A percentile compares a stretch with the other conserved stretches of the same genome.
Evolutionary conservation across 139 green algal species (phyloP).

Genomic region (Zygnema circumcarinatum): DNA sequence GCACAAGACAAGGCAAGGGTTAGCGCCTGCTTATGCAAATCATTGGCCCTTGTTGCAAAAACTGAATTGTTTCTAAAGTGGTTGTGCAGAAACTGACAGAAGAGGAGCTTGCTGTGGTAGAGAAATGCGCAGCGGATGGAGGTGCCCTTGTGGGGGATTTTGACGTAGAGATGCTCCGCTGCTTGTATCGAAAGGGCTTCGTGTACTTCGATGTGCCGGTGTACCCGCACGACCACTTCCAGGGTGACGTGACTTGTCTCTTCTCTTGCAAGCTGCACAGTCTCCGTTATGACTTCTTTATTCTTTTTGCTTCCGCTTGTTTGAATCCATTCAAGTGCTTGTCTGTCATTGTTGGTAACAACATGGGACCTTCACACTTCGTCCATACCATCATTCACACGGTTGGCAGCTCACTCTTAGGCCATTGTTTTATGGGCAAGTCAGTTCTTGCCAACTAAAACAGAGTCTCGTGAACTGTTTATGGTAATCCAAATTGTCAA

Average conservation of each 20-base stretch:
- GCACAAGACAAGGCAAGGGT: too few relatives aligned
- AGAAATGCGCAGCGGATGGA: conserved; percentile 37
- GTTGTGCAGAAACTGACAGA: conserved; percentile 73
- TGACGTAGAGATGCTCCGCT: conserved; percentile 53
- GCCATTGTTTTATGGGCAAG: too few relatives aligned
- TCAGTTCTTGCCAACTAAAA: too few relatives aligned
- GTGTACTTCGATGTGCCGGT: conserved; percentile 89
- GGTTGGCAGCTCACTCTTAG: too few relatives aligned
- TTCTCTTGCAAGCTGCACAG: background rate
- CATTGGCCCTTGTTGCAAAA: background rate
- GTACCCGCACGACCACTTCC: conserved; percentile 75
- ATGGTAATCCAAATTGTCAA: too few relatives aligned
- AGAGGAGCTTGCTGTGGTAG: conserved; percentile 76
- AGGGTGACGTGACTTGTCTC: conserved; percentile 22
- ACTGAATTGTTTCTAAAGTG: background rate
- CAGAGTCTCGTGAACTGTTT: too few relatives aligned
- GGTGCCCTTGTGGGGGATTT: conserved; percentile 56
- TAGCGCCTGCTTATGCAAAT: background rate
- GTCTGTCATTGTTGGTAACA: background rate
- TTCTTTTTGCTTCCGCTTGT: background rate
- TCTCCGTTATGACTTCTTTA: background rate
- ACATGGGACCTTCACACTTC: background rate
- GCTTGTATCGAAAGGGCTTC: conserved; percentile 78
- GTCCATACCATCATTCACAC: background rate
- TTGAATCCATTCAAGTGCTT: too few relatives aligned